Evolutionary conservation across 805 yeast species (phyloP).

Genomic region (Komagataella phaffii): DNA sequence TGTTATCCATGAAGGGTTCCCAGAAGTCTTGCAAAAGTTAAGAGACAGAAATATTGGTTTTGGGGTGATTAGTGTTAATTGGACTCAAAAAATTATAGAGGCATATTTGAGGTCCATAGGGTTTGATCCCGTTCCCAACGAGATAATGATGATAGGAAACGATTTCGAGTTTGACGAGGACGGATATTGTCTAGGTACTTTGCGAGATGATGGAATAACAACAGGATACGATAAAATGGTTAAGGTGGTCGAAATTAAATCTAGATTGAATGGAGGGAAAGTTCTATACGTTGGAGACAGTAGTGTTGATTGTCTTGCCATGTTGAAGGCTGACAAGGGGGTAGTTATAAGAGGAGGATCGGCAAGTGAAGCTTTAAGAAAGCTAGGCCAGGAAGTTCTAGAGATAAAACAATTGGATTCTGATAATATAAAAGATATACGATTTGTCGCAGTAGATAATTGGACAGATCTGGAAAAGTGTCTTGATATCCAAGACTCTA

Average conservation of each 20-base stretch:
- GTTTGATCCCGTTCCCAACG: conserved; percentile 2
- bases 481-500: neutral
- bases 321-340: conserved; percentile 33
- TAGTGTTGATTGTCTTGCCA: conserved; percentile 39
- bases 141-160: conserved; percentile 28
- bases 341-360: conserved; percentile 28
- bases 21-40: neutral
- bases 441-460: conserved; percentile 1
- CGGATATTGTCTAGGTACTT: conserved; percentile 13
- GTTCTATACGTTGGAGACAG: conserved; percentile 50
- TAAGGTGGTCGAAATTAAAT: conserved; percentile 15
- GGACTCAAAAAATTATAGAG: conserved; percentile 39
- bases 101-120: conserved; percentile 14
- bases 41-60: neutral
- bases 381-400: conserved; percentile 8
- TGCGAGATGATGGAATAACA: conserved; percentile 8
- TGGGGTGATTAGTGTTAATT: conserved; percentile 41
- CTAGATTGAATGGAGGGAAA: conserved; percentile 8
- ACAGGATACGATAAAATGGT: conserved; percentile 10
- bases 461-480: conserved; percentile 1
- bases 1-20: conserved; percentile 14
- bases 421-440: neutral
- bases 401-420: neutral
- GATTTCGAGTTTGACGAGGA: conserved; percentile 28
- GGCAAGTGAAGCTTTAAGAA: conserved; percentile 13